Base-by-base conservation (phyloP, 345 rosid genomes). In the Pistacia vera region DNA sequence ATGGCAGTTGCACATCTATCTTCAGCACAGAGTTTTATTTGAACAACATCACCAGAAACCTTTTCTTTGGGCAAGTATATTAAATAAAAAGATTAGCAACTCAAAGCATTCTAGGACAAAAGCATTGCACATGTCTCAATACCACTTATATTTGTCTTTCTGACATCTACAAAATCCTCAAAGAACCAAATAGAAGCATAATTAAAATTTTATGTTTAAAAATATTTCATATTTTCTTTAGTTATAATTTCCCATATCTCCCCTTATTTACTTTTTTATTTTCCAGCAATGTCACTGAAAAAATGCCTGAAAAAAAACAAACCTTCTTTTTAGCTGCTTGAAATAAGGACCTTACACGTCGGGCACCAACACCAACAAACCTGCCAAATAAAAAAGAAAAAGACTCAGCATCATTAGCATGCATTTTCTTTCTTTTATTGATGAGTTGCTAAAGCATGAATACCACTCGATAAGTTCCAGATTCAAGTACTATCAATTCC, bases 301-400 rank as follows among this genome's bases (percentile, higher is more conserved):
- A 28, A 18, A 70, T 55, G 54, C 16, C 6, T 22, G 17, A 17
- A 49, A 79, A 74, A 74, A 13, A 62, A 60, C 71, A 22, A 63
- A 94, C 98, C 95, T 93, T 95, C 74, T 95, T 95, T 81, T 93
- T 95, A 72, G 98, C 98, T 66, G 97, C 99, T 82, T 95, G 98
- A 83, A 95, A 95, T 70, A 95, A 88, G 73, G 99, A 93, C 86
- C 99, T 86, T 70, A 95, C 98, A 72, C 98, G 98, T 63, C 95
- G 90, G 58, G 98, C 98, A 80, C 98, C 99, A 74, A 96, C 99
- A 41, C 99, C 99, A 74, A 96, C 98, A 89, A 93, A 97, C 99
- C 99, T 97, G 85, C 74, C 77, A 78, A 14, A 75, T 70, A 77
- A 36, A 78, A 71, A 20, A 48, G 62, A 66, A 71, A 75, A 70